Base-by-base conservation (phyloP, 169 alveolate genomes). In the Eimeria necatrix region DNA sequence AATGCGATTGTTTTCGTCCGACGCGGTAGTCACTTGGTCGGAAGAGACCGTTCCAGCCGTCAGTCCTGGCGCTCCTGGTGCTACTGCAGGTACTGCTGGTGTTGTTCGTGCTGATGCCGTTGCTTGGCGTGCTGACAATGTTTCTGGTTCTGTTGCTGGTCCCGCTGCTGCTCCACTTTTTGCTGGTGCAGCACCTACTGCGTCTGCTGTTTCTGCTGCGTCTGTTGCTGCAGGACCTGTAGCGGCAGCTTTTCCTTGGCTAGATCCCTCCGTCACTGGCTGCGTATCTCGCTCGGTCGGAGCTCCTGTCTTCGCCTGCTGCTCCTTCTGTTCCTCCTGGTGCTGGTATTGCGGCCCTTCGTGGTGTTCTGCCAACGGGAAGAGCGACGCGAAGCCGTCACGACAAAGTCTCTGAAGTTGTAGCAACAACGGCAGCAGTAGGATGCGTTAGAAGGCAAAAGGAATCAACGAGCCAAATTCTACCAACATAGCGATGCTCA, bases 251-350 rank as follows among this genome's bases (percentile, higher is more conserved):
- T 4, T 24, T 18, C 22, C 26, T 41, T 71, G 49, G 26, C 51
- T 32, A 24, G 16, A 12, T 49, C 22, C 52, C 83, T 49, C 83
- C 9, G n/a, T 49, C 18, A 20, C 7, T 49, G 51, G 52, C 49
- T 22, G 56, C 9, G 83, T 10, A 9, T 71, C 83, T 20, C 52
- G n/a, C 9, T 71, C 83, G 26, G 41, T 18, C 49, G 49, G 14
- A 9, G 22, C 56, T 8, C 26, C 83, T 3, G 51, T 48, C 12
- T 6, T 9, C 48, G 24, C 41, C 56, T 71, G 83, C 83, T 22
- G 83, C 52, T 14, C n/a, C 56, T n/a, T n/a, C 74, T 61, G 74
- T 32, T 61, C 52, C 49, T 71, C 52, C 81, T 26, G 81, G 53
- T 71, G 83, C 83, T 41, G 83, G 22, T 1, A 12, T 41, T 61